Base-by-base conservation (phyloP, 2,329 filamentous ascomycete genomes). In the Microsporum canis region DNA sequence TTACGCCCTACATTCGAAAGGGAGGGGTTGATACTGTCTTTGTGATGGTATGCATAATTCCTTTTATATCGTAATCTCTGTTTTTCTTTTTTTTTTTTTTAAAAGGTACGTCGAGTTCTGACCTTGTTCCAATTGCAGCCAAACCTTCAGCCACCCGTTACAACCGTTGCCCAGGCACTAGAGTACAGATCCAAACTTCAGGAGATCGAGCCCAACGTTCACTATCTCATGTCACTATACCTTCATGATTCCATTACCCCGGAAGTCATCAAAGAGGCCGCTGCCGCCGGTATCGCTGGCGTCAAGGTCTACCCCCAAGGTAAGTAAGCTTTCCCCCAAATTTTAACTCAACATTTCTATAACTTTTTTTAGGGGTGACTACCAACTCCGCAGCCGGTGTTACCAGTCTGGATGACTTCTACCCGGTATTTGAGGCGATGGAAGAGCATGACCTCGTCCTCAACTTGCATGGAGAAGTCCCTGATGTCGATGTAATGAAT, bases 381-480 rank as follows among this genome's bases (percentile, higher is more conserved):
- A 83, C 81, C 58, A 84, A 86, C 69, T 84, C 82, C 3, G 78
- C 79, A 39, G 71, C 75, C 6, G 77, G 77, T 3, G 77, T 79
- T 1, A 68, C 76, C 47, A 75, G 77, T 65, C 77, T 77, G 61
- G 71, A 72, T 6, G 66, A 71, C 14, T 76, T 77, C 66, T 78
- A 77, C 62, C 75, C 76, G 4, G 88, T 92, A 12, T 95, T 97
- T 70, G 82, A 81, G n/a, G 88, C 89, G 65, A 96, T 97, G 91
- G 88, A 96, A 71, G 77, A 85, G 63, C 84, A 91, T 66, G 85
- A 86, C 66, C 79, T 96, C 71, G 82, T 95, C n/a, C 80, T 95
- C 47, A 96, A 96, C 76, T 79, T 97, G n/a, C 91, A 97, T 72
- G 92, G 91, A 66, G 92, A 96, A 75, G 84, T 87, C n/a, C 86